Evolutionary conservation across 805 yeast species (phyloP).

Genomic region (Candida ulmi): DNA sequence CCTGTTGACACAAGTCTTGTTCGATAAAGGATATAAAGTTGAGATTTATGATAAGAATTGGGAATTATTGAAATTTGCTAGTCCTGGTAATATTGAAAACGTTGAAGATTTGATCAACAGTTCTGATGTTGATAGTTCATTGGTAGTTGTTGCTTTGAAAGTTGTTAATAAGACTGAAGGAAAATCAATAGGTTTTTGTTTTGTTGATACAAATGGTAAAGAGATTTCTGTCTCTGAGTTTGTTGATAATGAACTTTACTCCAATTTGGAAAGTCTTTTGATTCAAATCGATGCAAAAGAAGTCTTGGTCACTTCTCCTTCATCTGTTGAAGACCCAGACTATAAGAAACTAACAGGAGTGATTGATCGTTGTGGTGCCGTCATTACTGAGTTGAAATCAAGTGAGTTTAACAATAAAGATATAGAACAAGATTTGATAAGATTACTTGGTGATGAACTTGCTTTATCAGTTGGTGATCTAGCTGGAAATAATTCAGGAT

Average conservation of each 20-base stretch:
- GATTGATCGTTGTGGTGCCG: slow-evolving; percentile 73
- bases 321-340: slow-evolving; percentile 42
- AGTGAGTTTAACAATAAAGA: slow-evolving; percentile 59
- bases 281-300: slow-evolving; percentile 91
- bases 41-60: slow-evolving; percentile 75
- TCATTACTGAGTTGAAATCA: slow-evolving; percentile 54
- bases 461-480: slow-evolving; percentile 52
- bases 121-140: slow-evolving; percentile 37
- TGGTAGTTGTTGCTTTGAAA: slow-evolving; percentile 44
- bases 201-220: slow-evolving; percentile 65
- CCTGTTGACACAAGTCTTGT: slow-evolving; percentile 57
- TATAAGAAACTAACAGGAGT: slow-evolving; percentile 61
- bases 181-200: slow-evolving; percentile 68
- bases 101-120: slow-evolving; percentile 64
- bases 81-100: slow-evolving; percentile 85
- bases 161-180: slow-evolving; percentile 28
- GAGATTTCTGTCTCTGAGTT: slow-evolving; percentile 72
- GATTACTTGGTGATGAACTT: slow-evolving; percentile 56
- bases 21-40: slow-evolving; percentile 68
- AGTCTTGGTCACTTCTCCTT: slow-evolving; percentile 49
- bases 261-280: slow-evolving; percentile 79
- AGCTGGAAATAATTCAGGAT: slow-evolving; percentile 43
- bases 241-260: slow-evolving; percentile 79
- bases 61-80: slow-evolving; percentile 53
- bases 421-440: slow-evolving; percentile 71